Conservation (phyloP, 1,284 basidiomycete species). For the Microbotryum silenes-acaulis region DNA sequence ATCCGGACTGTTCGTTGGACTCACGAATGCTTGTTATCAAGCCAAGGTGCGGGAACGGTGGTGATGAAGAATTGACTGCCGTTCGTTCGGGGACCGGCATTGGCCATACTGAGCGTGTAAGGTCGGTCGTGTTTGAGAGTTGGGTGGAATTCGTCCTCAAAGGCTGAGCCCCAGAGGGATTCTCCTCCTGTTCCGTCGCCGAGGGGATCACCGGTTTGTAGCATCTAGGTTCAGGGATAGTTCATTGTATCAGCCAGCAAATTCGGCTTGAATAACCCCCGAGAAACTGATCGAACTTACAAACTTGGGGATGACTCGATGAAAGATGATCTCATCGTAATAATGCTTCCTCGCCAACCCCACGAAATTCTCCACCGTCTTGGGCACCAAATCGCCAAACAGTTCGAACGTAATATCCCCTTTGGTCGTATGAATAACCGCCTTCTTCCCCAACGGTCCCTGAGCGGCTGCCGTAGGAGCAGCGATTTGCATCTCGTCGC, state of each 20-base stretch:
- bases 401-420: constrained; percentile 74
- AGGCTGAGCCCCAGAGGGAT: constrained; percentile 87
- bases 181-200: constrained; percentile 97
- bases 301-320: constrained; percentile 96
- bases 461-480: constrained; percentile 54
- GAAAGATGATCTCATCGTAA: constrained; percentile 91
- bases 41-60: constrained; percentile 87
- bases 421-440: constrained; percentile 87
- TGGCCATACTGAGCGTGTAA: constrained; percentile 99
- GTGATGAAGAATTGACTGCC: constrained; percentile 97
- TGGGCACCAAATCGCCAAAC: constrained; percentile 85
- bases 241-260: neutral
- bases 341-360: constrained; percentile 86
- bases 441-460: constrained; percentile 59
- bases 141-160: constrained; percentile 88
- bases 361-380: constrained; percentile 95
- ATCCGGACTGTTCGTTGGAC: constrained; percentile 20
- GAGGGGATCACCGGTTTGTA: constrained; percentile 94
- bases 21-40: constrained; percentile 54
- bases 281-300: constrained; percentile 38
- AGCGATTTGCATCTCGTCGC: constrained; percentile 90
- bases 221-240: constrained; percentile 53
- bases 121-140: constrained; percentile 86
- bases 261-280: too few relatives aligned
- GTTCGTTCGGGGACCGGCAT: constrained; percentile 87